Evolutionary conservation across 2,329 filamentous ascomycete genomes (phyloP), one percentile per base, ranked within the genome.

Genomic region (Catunica adiposa): DNA sequence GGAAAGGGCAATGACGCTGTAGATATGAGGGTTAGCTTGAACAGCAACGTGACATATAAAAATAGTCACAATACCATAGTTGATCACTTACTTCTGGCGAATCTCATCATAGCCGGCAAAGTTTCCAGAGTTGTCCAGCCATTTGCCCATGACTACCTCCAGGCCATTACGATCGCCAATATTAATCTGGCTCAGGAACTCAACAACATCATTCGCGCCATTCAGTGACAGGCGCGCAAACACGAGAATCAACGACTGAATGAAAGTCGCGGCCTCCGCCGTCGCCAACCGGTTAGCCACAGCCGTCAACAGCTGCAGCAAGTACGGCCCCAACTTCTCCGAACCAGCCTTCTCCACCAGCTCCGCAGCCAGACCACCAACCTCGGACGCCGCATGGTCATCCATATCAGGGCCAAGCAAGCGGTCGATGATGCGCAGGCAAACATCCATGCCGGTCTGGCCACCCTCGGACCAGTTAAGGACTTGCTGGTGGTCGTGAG

Each of bases 81-180:
- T 7, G 26, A 1, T 6, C n/a, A 73, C 82, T 68, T 73, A 89
- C 86, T 97, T 98, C 68, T 96, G 88, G 62, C 89, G 80, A 62
- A 97, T 97, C 68, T 96, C 90, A 63, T 97, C 89, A 63, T 96
- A 98, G 11, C 92, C 92, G n/a, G 89, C 89, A 69, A 98, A 98
- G 68, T 85, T 94, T 68, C 94, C 79, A 3, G 89, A 95, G 68
- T 97, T 95, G 71, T 97, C 92, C 1, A 98, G 74, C 92, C 92
- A 98, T 70, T 97, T 96, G 69, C 82, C 78, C 61, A 97, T 72
- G 2, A 98, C 92, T 23, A 96, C 82, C 60, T 89, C 80, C 6
- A 98, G 72, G n/a, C 89, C 92, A 63, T 77, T 94, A 64, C 85
- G 76, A 17, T 82, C 83, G 51, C 80, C 79, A 61, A 97, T 85